Evolutionary conservation across 1,284 basidiomycete species (phyloP).

Genomic region (Melanopsichium pennsylvanicum): DNA sequence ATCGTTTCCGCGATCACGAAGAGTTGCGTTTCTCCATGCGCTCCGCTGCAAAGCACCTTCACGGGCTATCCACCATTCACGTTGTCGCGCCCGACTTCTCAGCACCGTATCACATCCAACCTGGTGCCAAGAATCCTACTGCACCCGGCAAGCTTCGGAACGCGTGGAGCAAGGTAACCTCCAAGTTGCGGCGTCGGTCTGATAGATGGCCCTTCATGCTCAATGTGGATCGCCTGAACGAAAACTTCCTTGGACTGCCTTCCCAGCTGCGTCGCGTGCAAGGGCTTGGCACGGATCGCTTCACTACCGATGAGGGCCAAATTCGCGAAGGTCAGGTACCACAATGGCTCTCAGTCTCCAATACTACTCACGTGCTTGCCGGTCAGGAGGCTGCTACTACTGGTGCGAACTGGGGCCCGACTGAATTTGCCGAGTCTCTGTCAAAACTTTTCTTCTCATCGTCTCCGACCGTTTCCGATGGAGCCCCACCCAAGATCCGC

Average conservation of each 20-base stretch:
- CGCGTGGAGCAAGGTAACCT: not conserved
- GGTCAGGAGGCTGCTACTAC: slow-evolving; percentile 19
- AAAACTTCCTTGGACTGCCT: slow-evolving; percentile 30
- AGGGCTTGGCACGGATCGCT: slow-evolving; percentile 32
- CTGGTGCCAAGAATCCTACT: slow-evolving; percentile 5
- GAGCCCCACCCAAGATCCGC: slow-evolving; percentile 8
- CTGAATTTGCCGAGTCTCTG: slow-evolving; percentile 3
- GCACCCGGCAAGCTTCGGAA: not conserved
- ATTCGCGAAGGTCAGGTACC: slow-evolving; percentile 51
- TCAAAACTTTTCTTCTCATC: not conserved
- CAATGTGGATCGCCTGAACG: slow-evolving; percentile 9
- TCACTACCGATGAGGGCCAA: slow-evolving; percentile 37
- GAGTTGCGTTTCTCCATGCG: slow-evolving; percentile 48
- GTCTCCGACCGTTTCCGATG: not conserved
- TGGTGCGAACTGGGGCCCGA: not conserved
- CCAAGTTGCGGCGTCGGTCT: not conserved
- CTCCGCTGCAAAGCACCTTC: slow-evolving; percentile 39
- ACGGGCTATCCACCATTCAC: slow-evolving; percentile 37
- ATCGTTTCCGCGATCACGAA: slow-evolving; percentile 47
- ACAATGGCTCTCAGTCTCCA: slow-evolving; percentile 31
- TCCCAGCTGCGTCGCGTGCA: slow-evolving; percentile 36
- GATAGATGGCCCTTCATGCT: slow-evolving; percentile 13
- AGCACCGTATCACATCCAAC: slow-evolving; percentile 35
- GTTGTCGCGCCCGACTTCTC: slow-evolving; percentile 52
- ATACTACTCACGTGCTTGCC: slow-evolving; percentile 10